A percentile compares a stretch with the other conserved stretches of the same genome.
These are phyloP conservation scores for Comarum palustre DNA, from an alignment of 306 rosid genomes.

Conservation along the genomic window DNA sequence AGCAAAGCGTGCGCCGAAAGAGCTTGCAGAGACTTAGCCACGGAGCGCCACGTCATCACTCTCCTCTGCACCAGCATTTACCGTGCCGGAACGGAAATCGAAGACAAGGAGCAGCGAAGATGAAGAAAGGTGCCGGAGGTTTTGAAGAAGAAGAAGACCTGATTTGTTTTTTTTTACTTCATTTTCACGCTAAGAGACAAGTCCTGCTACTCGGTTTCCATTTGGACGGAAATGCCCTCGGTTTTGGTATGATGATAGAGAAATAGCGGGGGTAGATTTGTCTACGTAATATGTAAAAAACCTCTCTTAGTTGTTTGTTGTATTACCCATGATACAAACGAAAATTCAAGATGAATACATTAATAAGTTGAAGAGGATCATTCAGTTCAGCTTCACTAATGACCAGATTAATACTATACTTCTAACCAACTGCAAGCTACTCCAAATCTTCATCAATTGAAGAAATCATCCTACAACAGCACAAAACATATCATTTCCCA, in stretches of 20 bases:
- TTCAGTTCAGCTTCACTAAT: no score
- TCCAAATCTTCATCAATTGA: no score
- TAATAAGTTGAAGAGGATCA: no score
- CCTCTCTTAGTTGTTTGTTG: no score
- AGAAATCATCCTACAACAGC: no score
- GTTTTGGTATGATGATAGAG: neutral
- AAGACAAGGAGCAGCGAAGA: neutral
- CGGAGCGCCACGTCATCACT: slow-evolving; percentile 82
- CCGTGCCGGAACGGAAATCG: neutral
- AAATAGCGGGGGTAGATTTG: neutral
- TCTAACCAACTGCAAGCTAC: no score
- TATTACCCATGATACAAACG: no score
- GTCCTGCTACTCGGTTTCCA: neutral
- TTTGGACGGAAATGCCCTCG: slow-evolving; percentile 4
- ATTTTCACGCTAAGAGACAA: slow-evolving; percentile 5
- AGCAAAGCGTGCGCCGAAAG: slow-evolving; percentile 64
- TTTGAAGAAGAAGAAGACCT: neutral
- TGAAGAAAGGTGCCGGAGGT: neutral
- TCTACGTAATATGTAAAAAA: neutral
- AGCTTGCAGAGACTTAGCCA: slow-evolving; percentile 56
- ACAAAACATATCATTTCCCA: slow-evolving; percentile 13
- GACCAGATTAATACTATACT: no score
- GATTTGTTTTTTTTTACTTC: neutral
- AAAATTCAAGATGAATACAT: no score
- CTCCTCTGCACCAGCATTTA: slow-evolving; percentile 57